phyloP scores from a whole-genome alignment of 768 basidiomycete species.

The Dictyophora rubrovolvata region DNA sequence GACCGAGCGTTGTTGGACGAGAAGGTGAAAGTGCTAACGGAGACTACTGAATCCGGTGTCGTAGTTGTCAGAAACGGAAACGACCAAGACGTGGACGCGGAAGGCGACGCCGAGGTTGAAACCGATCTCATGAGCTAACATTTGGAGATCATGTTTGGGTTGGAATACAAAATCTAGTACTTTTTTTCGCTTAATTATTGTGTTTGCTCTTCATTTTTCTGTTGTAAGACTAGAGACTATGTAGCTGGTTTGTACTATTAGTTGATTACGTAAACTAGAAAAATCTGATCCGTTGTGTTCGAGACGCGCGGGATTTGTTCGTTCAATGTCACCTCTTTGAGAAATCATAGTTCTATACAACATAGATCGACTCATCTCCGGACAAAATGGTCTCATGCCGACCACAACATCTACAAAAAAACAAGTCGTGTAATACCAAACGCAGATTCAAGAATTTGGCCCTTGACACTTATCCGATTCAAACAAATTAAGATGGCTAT shows the following conservation, averaged over 20 bases:
- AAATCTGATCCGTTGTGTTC: not conserved
- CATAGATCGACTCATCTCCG: too few species aligned
- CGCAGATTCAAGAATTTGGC: too few species aligned
- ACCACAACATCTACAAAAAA: too few species aligned
- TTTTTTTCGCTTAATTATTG: not conserved
- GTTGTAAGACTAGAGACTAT: not conserved
- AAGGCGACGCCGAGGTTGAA: conserved; percentile 2
- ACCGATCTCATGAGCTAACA: not conserved
- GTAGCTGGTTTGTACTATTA: not conserved
- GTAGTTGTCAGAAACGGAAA: not conserved
- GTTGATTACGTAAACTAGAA: not conserved
- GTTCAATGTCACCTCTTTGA: too few species aligned
- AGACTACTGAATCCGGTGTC: not conserved
- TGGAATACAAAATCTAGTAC: not conserved
- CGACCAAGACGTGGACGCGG: not conserved
- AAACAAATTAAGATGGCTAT: too few species aligned
- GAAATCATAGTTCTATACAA: too few species aligned
- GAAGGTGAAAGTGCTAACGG: not conserved
- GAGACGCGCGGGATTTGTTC: too few species aligned
- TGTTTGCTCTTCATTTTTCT: not conserved
- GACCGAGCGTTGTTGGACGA: not conserved
- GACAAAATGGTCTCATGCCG: too few species aligned
- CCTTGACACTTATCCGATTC: too few species aligned
- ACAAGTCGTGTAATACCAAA: too few species aligned
- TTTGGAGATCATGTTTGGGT: not conserved